phyloP scores from a whole-genome alignment of 2,329 filamentous ascomycete genomes.

The Aureobasidium sp. region DNA sequence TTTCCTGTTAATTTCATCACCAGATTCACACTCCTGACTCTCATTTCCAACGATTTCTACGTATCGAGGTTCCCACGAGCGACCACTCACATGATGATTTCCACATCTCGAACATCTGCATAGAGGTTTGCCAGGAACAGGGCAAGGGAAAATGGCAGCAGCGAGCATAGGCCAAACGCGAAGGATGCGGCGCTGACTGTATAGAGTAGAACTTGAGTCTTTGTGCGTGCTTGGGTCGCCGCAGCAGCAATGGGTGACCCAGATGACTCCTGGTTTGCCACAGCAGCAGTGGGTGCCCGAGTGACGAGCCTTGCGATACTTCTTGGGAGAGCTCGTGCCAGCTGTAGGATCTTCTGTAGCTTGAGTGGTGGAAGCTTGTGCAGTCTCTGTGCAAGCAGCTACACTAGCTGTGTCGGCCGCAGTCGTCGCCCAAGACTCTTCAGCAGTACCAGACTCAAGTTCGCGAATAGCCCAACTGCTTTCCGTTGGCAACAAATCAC shows the following conservation, averaged over 20 bases:
- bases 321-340: not conserved
- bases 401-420: no score
- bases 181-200: not conserved
- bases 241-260: not conserved
- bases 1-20: no score
- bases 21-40: no score
- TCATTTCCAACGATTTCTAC: not conserved
- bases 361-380: not conserved
- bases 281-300: not conserved
- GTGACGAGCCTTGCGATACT: not conserved
- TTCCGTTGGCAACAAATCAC: not conserved
- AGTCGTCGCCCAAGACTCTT: not conserved
- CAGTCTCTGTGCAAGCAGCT: not conserved
- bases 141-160: not conserved
- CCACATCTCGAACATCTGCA: not conserved
- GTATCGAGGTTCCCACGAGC: not conserved
- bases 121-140: not conserved
- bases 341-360: not conserved
- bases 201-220: not conserved
- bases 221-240: not conserved
- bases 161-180: not conserved
- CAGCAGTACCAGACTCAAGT: not conserved
- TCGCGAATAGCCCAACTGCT: not conserved
- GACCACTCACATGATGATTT: not conserved
- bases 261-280: no score